phyloP scores from a whole-genome alignment of 2,329 filamentous ascomycete species.

The Diaporthe citrichinensis region DNA sequence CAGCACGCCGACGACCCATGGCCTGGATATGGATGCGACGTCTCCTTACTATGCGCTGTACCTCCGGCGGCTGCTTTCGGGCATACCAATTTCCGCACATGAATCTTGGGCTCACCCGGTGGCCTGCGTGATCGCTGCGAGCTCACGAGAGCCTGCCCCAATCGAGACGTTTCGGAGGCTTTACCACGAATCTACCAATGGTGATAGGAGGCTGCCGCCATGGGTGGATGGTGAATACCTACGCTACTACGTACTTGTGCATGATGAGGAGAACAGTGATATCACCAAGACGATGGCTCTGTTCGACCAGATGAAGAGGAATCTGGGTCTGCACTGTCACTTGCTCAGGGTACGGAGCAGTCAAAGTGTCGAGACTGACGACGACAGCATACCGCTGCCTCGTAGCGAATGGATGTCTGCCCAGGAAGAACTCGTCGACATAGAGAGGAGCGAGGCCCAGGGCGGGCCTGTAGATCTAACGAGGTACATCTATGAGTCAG shows the following conservation, averaged over 20 bases:
- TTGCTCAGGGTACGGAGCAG: slow-evolving; percentile 87
- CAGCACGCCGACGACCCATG: slow-evolving; percentile 56
- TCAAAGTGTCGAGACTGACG: slow-evolving; percentile 89
- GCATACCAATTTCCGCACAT: slow-evolving; percentile 82
- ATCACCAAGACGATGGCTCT: slow-evolving; percentile 89
- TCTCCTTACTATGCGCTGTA: slow-evolving; percentile 91
- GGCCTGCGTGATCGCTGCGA: slow-evolving; percentile 94
- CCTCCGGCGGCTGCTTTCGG: slow-evolving; percentile 85
- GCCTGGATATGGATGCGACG: slow-evolving; percentile 64
- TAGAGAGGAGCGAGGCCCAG: slow-evolving; percentile 76
- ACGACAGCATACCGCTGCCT: slow-evolving; percentile 87
- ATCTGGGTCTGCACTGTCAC: slow-evolving; percentile 96
- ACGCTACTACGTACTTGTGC: slow-evolving; percentile 95
- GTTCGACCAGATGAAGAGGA: slow-evolving; percentile 99
- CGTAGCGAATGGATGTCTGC: slow-evolving; percentile 91
- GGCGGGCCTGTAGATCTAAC: slow-evolving; percentile 80
- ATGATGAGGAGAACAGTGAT: slow-evolving; percentile 96
- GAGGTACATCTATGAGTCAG: slow-evolving; percentile 90
- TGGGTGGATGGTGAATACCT: slow-evolving; percentile 96
- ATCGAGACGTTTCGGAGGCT: slow-evolving; percentile 89
- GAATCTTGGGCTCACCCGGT: slow-evolving; percentile 97
- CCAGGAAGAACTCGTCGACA: slow-evolving; percentile 83
- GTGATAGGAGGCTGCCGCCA: slow-evolving; percentile 78
- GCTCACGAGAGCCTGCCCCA: slow-evolving; percentile 85
- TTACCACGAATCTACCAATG: slow-evolving; percentile 87